phyloP scores from a whole-genome alignment of 2,329 filamentous ascomycete genomes.

The Pseudocercospora pini-densiflorae region DNA sequence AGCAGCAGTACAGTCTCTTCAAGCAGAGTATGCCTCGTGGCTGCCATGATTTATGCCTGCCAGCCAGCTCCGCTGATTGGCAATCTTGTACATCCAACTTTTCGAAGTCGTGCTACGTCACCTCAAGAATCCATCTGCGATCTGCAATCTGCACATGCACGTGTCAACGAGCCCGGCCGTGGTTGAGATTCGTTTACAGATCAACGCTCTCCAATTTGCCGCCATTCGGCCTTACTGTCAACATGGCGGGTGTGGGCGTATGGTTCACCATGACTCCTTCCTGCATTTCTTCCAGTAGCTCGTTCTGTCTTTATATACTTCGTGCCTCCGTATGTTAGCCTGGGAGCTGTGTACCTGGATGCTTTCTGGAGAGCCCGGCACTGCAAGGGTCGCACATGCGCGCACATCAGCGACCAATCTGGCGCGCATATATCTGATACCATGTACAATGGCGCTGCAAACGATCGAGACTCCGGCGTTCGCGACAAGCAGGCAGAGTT shows the following conservation, averaged over 20 bases:
- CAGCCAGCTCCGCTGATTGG: background rate
- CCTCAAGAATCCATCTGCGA: background rate
- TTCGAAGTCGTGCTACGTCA: background rate
- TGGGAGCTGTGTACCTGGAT: background rate
- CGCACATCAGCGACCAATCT: background rate
- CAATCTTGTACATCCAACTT: background rate
- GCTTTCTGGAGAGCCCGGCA: background rate
- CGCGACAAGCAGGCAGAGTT: constrained; percentile 50
- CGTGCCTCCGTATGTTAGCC: background rate
- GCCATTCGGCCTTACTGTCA: too few species aligned
- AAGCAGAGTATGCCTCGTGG: too few species aligned
- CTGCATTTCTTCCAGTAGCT: too few species aligned
- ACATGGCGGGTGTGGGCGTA: too few species aligned
- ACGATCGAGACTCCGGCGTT: background rate
- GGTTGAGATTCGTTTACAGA: background rate
- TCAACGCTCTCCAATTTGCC: too few species aligned
- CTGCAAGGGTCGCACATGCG: background rate
- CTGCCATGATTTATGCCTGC: too few species aligned
- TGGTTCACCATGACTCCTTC: too few species aligned
- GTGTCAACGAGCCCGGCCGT: background rate
- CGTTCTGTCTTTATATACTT: too few species aligned
- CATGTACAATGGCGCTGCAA: constrained; percentile 10
- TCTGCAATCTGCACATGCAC: background rate
- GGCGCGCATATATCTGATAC: background rate
- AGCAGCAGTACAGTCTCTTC: too few species aligned